Conservation (phyloP, 1,139 yeast genomes). For the Blastobotrys elegans region DNA sequence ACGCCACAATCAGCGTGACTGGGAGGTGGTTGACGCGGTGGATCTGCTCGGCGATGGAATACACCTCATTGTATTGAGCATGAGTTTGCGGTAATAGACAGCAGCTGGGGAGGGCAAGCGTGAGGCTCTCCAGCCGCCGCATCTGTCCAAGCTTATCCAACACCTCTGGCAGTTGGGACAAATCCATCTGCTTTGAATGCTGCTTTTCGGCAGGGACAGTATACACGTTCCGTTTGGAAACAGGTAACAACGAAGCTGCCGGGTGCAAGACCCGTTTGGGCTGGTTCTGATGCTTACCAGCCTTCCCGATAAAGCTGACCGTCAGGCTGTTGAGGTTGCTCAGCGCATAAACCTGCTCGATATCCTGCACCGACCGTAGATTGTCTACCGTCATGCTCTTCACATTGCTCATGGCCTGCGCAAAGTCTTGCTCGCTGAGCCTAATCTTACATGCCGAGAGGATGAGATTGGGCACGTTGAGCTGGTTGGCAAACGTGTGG, state of each 20-base stretch:
- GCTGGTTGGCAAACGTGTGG: constrained; percentile 1
- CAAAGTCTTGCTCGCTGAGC: not conserved
- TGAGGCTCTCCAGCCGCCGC: not conserved
- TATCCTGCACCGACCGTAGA: constrained; percentile 5
- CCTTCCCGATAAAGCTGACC: constrained; percentile 11
- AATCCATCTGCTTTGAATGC: constrained; percentile 1
- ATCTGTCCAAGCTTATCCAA: not conserved
- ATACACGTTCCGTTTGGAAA: not conserved
- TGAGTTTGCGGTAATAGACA: not conserved
- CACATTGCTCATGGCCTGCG: constrained; percentile 3
- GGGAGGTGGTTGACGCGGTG: not conserved
- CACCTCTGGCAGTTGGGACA: not conserved
- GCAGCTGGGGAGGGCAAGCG: not conserved
- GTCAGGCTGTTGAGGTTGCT: constrained; percentile 7
- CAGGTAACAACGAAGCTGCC: constrained; percentile 1
- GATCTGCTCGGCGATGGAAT: constrained; percentile 3
- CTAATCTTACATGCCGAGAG: constrained; percentile 13
- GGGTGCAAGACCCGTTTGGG: constrained; percentile 5
- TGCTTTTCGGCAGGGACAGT: not conserved
- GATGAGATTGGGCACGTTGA: constrained; percentile 4
- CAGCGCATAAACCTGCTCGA: not conserved
- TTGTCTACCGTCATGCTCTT: constrained; percentile 10
- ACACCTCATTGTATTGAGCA: not conserved
- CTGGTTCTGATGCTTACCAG: not conserved
- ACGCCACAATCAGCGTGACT: not conserved